Evolutionary conservation across 176 grass and related monocot genomes (phyloP), one percentile per base, ranked within the genome.

Genomic region (Aegilops sharonensis): DNA sequence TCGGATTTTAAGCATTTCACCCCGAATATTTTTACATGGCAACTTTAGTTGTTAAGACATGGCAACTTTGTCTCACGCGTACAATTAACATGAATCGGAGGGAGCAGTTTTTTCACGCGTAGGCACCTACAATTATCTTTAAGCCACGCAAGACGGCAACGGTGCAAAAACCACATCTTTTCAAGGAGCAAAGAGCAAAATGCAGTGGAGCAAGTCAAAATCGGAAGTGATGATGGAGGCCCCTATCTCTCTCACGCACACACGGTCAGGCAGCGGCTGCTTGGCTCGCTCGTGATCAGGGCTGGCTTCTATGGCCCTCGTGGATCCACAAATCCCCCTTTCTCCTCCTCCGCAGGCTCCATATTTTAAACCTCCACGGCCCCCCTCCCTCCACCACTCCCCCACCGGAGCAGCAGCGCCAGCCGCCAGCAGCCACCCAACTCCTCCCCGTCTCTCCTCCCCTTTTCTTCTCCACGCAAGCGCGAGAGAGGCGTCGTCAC

Each of bases 321-420:
- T 83, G 64, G 50, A 64, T 82, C 80, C 84, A 83, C 84, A 83
- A 23, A 85, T 64, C 57, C 65, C 43, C 24, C 32, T 47, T 68
- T 80, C 81, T 80, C 68, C 84, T 86, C 75, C 75, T 80, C 89
- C 74, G 40, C 89, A 48, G 6, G 43, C 43, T 79, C 85, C 75
- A 25, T 79, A 47, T 87, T 91, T 90, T 87, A 87, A 90, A 71
- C 67, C 74, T 71, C 56, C 23, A 14, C 70, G 13, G 36, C 32
- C 89, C 45, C 81, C 60, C 3, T 79, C 77, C 45, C 59, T 74
- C 80, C 75, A 25, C 12, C 14, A 47, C 43, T 47, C 43, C 57
- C 17, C 17, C 52, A 59, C 56, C 18, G 68, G 68, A 32, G 65
- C 65, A 35, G 45, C 45, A 47, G 11, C 0, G 45, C 45, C 45